Percentiles rank a stretch among this genome's conserved stretches.
Conservation (phyloP, 495 filamentous ascomycete genomes). For the Cladorrhinum samala region DNA sequence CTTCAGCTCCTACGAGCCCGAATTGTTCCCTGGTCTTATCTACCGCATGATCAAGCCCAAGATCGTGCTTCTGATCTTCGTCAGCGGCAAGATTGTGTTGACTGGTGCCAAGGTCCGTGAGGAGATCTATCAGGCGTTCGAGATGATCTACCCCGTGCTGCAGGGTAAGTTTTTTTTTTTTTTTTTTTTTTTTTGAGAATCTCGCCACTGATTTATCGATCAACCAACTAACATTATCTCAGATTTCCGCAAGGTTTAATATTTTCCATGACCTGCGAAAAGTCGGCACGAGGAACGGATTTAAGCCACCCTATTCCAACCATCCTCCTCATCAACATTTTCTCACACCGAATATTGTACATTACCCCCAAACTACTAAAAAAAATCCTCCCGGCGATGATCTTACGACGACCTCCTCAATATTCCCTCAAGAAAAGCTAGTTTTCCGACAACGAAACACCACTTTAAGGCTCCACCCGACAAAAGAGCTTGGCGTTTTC, state of each 20-base stretch:
- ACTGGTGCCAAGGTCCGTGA: slow-evolving; percentile 97
- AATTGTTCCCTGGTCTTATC: slow-evolving; percentile 97
- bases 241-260: slow-evolving; percentile 49
- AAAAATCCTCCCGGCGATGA: slow-evolving; percentile 43
- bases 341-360: slow-evolving; percentile 17
- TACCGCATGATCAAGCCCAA: slow-evolving; percentile 99
- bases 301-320: not conserved
- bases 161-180: slow-evolving; percentile 53
- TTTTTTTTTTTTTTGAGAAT: not conserved
- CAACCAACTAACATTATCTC: slow-evolving; percentile 13
- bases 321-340: not conserved
- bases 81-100: slow-evolving; percentile 96
- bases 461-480: not conserved
- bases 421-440: slow-evolving; percentile 16
- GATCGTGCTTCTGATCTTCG: slow-evolving; percentile 98
- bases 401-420: slow-evolving; percentile 39
- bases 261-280: slow-evolving; percentile 10
- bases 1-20: slow-evolving; percentile 98
- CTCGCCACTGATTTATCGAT: too few relatives aligned
- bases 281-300: not conserved
- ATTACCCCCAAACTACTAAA: slow-evolving; percentile 19
- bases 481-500: slow-evolving; percentile 6
- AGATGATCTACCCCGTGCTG: slow-evolving; percentile 98
- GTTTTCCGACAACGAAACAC: slow-evolving; percentile 5
- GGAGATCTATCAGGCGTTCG: slow-evolving; percentile 98